These are phyloP conservation scores for Populus hybrid DNA, from an alignment of 441 rosid species.

Conservation along the genomic window DNA sequence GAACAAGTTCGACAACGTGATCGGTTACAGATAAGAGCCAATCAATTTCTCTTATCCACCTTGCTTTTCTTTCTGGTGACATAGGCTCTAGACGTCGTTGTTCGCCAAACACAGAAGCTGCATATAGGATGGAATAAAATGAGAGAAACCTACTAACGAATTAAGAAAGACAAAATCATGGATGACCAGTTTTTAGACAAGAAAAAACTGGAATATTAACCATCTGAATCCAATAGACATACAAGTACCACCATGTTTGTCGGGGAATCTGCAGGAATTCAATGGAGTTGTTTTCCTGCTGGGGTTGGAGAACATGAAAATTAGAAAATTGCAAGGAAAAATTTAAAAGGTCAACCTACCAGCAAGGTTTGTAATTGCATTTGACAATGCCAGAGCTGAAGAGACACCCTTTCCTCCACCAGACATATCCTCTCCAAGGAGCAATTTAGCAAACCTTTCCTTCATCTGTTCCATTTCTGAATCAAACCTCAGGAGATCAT, in stretches of 20 bases:
- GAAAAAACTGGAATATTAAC: not conserved
- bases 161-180: not conserved
- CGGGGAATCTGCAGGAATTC: not conserved
- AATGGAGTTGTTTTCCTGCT: not conserved
- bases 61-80: slow-evolving; percentile 58
- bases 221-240: not conserved
- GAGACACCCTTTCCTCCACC: too few species aligned
- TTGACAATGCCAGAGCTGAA: too few species aligned
- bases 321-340: not conserved
- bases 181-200: not conserved
- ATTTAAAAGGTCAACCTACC: slow-evolving; percentile 16
- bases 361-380: too few species aligned
- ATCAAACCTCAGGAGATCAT: slow-evolving; percentile 13
- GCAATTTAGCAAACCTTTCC: slow-evolving; percentile 82
- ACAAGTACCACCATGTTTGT: not conserved
- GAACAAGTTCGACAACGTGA: slow-evolving; percentile 79
- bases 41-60: slow-evolving; percentile 83
- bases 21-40: slow-evolving; percentile 91
- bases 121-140: not conserved
- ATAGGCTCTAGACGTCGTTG: slow-evolving; percentile 77
- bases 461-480: slow-evolving; percentile 79
- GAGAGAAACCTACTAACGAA: not conserved
- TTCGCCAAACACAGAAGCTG: slow-evolving; percentile 92
- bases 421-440: slow-evolving; percentile 6
- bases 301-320: slow-evolving; percentile 13